Evolutionary conservation across 2,329 filamentous ascomycete genomes (phyloP), one percentile per base, ranked within the genome.

Genomic region (Trichoderma cornu-damae): DNA sequence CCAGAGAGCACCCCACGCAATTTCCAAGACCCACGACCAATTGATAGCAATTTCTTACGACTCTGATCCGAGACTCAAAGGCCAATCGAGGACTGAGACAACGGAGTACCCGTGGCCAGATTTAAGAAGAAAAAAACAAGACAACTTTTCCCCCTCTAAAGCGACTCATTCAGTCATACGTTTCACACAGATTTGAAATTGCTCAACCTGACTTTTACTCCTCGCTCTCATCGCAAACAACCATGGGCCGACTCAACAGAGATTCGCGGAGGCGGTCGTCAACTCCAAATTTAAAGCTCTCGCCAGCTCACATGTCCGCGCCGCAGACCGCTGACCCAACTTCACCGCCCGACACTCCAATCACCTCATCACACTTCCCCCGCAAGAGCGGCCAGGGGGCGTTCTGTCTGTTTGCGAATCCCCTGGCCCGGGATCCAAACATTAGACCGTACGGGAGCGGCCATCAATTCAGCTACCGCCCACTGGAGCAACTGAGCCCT

Each of bases 281-380:
- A 38, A 76, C 75, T 60, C 75, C 75, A 54, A 72, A 73, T 59
- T 69, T 77, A 63, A 71, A 72, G 61, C 62, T 70, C 57, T 64
- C 61, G 57, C 67, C 66, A 58, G 68, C 70, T 34, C 63, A 65
- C 64, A 40, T 59, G 47, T 56, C 52, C 16, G 56, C 63, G 44
- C 32, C 50, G 58, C 58, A 53, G 35, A 64, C 67, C 66, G 66
- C 68, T 62, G 70, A 73, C 57, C 76, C 75, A 53, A 73, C 76
- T 57, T 79, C 77, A 64, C 77, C 77, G 61, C 77, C 77, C 38
- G 74, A 76, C 49, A 78, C 76, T 38, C 77, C 77, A 51, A 76
- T 73, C 38, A 68, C 70, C 34, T 70, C 70, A 55, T 71, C 72
- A 57, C 65, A 67, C 28, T 65, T 69, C 59, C 63, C 66, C 50